Evolutionary conservation across 2,329 filamentous ascomycete genomes (phyloP).

Genomic region (Neonectria punicea): DNA sequence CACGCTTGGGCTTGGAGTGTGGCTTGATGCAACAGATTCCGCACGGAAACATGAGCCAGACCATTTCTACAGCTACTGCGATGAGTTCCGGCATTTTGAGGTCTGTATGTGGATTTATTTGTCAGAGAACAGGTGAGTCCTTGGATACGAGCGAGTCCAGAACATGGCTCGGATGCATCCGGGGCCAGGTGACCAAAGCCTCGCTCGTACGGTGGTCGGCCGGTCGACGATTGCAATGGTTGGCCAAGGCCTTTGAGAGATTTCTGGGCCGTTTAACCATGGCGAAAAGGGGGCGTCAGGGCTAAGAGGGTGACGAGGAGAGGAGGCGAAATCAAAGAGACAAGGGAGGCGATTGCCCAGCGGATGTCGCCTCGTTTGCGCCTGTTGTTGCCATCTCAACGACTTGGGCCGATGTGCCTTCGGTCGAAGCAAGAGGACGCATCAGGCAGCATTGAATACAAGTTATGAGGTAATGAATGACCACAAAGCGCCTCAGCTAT

Average conservation of each 20-base stretch:
- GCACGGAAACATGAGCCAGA: background rate
- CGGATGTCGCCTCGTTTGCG: constrained; percentile 8
- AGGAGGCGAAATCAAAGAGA: constrained; percentile 24
- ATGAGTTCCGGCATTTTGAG: background rate
- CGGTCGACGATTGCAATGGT: background rate
- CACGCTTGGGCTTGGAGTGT: too few relatives aligned
- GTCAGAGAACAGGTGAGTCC: background rate
- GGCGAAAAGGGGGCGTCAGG: constrained; percentile 10
- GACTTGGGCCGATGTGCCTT: background rate
- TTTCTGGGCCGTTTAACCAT: constrained; percentile 4
- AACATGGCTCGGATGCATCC: constrained; percentile 1
- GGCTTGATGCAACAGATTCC: background rate
- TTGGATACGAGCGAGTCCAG: background rate
- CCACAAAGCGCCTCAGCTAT: constrained; percentile 11
- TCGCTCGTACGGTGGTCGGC: constrained; percentile 8
- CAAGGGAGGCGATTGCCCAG: constrained; percentile 12
- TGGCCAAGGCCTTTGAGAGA: constrained; percentile 6
- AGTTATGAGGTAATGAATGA: constrained; percentile 20
- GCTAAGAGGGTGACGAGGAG: constrained; percentile 3
- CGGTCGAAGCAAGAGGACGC: background rate
- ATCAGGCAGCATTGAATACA: background rate
- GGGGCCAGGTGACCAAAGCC: constrained; percentile 5
- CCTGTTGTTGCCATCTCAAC: constrained; percentile 15
- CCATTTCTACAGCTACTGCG: background rate
- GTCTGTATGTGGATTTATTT: constrained; percentile 3